Percentiles rank a stretch among this genome's conserved stretches.
These are phyloP conservation scores for Starmerella stigmatis DNA, from an alignment of 805 yeast species.

Conservation along the genomic window DNA sequence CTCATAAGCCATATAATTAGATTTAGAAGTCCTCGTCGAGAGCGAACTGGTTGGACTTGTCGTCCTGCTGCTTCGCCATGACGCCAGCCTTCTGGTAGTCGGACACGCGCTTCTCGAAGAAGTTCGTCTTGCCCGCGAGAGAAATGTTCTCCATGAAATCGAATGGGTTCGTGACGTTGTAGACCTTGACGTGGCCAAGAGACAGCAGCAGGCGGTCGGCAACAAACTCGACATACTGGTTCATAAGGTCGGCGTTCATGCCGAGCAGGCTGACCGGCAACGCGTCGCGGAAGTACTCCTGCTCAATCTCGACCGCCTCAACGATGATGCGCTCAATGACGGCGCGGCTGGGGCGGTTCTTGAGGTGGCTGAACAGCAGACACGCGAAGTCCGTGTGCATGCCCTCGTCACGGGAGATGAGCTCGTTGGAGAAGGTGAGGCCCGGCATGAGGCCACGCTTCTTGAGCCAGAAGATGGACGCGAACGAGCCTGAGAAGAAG, in stretches of 20 bases:
- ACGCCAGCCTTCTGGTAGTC: constrained; percentile 99
- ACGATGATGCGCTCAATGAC: constrained; percentile 79
- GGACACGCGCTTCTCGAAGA: constrained; percentile 96
- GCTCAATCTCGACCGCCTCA: constrained; percentile 91
- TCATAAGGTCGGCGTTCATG: constrained; percentile 88
- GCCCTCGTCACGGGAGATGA: constrained; percentile 97
- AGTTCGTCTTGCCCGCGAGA: constrained; percentile 95
- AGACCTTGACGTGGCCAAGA: constrained; percentile 80
- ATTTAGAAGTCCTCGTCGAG: constrained; percentile 90
- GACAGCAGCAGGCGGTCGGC: constrained; percentile 92
- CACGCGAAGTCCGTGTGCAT: constrained; percentile 98
- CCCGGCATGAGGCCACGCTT: constrained; percentile 99
- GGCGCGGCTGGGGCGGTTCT: constrained; percentile 71
- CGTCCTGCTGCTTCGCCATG: constrained; percentile 62
- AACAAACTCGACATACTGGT: constrained; percentile 94
- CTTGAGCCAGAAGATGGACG: constrained; percentile 97
- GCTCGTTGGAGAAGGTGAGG: constrained; percentile 91
- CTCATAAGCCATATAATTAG: constrained; percentile 7
- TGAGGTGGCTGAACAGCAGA: constrained; percentile 81
- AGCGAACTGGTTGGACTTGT: constrained; percentile 43
- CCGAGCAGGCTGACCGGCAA: constrained; percentile 88
- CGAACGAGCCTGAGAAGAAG: constrained; percentile 96
- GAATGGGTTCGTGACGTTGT: constrained; percentile 85
- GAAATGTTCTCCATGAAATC: constrained; percentile 99
- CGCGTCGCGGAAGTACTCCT: constrained; percentile 90